Evolutionary conservation across 352 stramenopile species (phyloP).

Genomic region (Pythium volutum): DNA sequence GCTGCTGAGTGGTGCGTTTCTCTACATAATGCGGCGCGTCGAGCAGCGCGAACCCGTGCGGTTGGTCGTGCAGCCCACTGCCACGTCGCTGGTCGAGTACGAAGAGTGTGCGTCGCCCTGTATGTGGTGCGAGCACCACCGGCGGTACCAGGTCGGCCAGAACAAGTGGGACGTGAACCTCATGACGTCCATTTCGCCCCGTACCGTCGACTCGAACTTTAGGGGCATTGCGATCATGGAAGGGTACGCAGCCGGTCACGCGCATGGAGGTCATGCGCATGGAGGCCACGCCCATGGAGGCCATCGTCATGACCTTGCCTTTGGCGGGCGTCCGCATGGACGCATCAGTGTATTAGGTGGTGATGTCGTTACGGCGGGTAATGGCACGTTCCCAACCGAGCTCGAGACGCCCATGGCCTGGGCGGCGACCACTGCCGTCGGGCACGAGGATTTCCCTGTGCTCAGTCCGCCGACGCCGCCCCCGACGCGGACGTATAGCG

Average conservation of each 20-base stretch:
- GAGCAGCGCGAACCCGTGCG: conserved; percentile 55
- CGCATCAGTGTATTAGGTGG: conserved; percentile 5
- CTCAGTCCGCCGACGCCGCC: not conserved
- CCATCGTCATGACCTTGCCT: conserved; percentile 6
- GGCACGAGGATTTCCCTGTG: conserved; percentile 5
- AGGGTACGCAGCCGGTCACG: not conserved
- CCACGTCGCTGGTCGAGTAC: conserved; percentile 59
- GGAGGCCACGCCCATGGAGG: not conserved
- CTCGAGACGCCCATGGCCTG: conserved; percentile 20
- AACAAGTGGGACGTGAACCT: conserved; percentile 64
- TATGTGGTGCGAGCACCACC: conserved; percentile 72
- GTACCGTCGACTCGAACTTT: conserved; percentile 56
- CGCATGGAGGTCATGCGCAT: not conserved
- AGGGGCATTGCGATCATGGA: conserved; percentile 2
- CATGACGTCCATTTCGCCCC: conserved; percentile 47
- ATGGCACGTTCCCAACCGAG: conserved; percentile 18
- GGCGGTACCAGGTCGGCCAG: conserved; percentile 52
- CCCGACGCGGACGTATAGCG: conserved; percentile 7
- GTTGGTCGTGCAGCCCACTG: conserved; percentile 42
- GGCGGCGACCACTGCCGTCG: not conserved
- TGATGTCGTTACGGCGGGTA: too few species aligned
- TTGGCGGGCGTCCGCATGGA: not conserved
- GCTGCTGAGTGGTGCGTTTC: conserved; percentile 53
- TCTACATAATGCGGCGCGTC: conserved; percentile 76
- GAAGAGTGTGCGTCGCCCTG: conserved; percentile 68